These are phyloP conservation scores for Discostella pseudostelligera DNA, from an alignment of 108 stramenopile species.

Conservation along the genomic window DNA sequence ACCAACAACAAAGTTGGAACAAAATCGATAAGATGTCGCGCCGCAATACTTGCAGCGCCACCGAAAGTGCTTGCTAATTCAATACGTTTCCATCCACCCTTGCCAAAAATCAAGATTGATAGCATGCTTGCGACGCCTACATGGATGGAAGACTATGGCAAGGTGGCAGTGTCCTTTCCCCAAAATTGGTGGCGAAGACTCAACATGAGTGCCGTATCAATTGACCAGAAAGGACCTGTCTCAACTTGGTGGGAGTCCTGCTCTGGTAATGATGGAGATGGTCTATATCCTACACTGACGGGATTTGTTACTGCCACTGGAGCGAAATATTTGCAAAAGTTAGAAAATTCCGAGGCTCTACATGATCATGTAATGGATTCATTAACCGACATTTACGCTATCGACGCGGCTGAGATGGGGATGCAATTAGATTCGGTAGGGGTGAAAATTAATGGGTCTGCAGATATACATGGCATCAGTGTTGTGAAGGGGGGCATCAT, in stretches of 20 bases:
- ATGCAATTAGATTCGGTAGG: not conserved
- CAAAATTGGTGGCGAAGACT: conserved; percentile 18
- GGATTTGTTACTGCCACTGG: conserved; percentile 21
- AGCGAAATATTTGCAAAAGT: conserved; percentile 2
- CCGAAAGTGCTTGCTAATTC: conserved; percentile 15
- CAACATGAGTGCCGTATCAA: conserved; percentile 19
- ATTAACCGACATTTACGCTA: conserved; percentile 8
- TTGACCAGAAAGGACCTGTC: conserved; percentile 15
- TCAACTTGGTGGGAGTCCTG: conserved; percentile 34
- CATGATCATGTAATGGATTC: conserved; percentile 20
- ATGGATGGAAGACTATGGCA: conserved; percentile 35
- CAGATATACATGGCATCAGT: conserved; percentile 8
- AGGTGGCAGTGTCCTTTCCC: conserved; percentile 20
- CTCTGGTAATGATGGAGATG: conserved; percentile 20
- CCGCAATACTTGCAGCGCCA: conserved; percentile 18
- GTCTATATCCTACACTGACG: conserved; percentile 10
- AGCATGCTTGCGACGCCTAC: conserved; percentile 30
- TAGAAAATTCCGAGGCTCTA: not conserved
- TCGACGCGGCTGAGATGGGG: conserved; percentile 16
- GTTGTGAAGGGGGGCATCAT: conserved; percentile 9
- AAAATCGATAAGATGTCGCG: conserved; percentile 9
- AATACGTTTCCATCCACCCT: conserved; percentile 16
- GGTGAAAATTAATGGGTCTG: not conserved
- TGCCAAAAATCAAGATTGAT: conserved; percentile 14
- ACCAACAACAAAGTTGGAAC: not conserved